Evolutionary conservation across 345 rosid genomes (phyloP), one percentile per base, ranked within the genome.

Genomic region (Pelargonium nanum): DNA sequence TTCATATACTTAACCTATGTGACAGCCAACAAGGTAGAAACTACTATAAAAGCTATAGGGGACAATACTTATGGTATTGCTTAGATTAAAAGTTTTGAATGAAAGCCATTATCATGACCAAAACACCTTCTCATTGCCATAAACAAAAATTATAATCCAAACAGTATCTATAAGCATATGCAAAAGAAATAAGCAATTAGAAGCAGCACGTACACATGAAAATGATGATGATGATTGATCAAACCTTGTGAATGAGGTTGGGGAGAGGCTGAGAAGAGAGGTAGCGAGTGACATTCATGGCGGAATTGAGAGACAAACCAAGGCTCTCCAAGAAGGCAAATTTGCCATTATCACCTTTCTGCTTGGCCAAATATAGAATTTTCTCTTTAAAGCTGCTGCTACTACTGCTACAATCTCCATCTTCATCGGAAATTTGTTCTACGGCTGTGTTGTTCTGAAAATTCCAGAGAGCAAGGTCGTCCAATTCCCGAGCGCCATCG

Each of bases 261-360:
- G 82, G 84, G 45, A 92, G 91, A 1, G 89, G 59, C 68, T 81
- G 81, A 12, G 77, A 65, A 5, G 89, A 76, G 54, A 87, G 70
- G 72, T 82, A 81, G 21, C 93, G 89, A 30, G 98, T 85, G 61
- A 81, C 78, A 67, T 74, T 71, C 80, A 77, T 82, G 4, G 98
- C 82, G 55, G 95, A 86, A 59, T 88, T 76, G 61, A 89, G 74
- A 70, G 75, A 72, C 57, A 89, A 70, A 2, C 98, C 98, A 32
- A 82, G 55, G 73, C 93, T 89, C 85, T 92, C 96, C 68, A 86
- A 75, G 69, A 89, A 86, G 15, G 98, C 86, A 59, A 83, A 83
- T 66, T 83, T 89, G 1, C 96, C 96, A 63, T 71, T 67, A 71
- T 85, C 89, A 50, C 92, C 92, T 54, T 85, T 92, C 72, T 85